Evolutionary conservation across 495 filamentous ascomycete genomes (phyloP).

Genomic region (Aspergillus carlsbadensis): DNA sequence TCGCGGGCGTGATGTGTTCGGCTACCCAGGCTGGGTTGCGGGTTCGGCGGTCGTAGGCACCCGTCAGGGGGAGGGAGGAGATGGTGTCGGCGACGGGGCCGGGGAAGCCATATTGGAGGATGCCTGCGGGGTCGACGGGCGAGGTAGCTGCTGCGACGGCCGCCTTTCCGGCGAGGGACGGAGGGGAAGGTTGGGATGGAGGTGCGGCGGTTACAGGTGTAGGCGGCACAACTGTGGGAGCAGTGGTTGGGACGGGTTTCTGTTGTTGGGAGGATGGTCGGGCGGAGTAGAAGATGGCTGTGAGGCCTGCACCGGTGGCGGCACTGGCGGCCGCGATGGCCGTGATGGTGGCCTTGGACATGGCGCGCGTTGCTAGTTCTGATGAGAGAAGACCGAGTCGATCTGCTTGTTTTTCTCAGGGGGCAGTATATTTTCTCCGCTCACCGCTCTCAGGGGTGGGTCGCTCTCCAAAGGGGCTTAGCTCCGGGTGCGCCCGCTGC

Average conservation of each 20-base stretch:
- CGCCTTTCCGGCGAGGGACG: slow-evolving; percentile 38
- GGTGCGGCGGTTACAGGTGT: slow-evolving; percentile 23
- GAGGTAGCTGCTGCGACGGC: slow-evolving; percentile 26
- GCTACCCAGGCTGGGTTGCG: slow-evolving; percentile 94
- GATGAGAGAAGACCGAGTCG: not conserved
- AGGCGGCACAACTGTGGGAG: slow-evolving; percentile 2
- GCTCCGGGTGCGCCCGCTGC: no score
- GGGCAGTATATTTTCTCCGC: not conserved
- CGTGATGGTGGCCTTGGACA: slow-evolving; percentile 86
- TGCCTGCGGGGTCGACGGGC: slow-evolving; percentile 80
- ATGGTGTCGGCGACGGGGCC: slow-evolving; percentile 85
- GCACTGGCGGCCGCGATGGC: slow-evolving; percentile 87
- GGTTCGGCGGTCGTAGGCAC: slow-evolving; percentile 85
- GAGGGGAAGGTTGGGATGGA: slow-evolving; percentile 35
- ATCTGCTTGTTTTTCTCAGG: not conserved
- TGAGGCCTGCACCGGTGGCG: slow-evolving; percentile 81
- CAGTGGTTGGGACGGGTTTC: slow-evolving; percentile 30
- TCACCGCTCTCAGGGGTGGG: no score
- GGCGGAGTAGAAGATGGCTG: slow-evolving; percentile 71
- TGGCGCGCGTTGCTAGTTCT: slow-evolving; percentile 24
- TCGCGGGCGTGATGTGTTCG: slow-evolving; percentile 94
- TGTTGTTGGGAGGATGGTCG: slow-evolving; percentile 41
- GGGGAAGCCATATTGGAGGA: slow-evolving; percentile 97
- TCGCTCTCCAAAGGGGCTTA: no score
- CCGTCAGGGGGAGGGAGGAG: slow-evolving; percentile 68